These are phyloP conservation scores for Ceratobasidium sp. DNA, from an alignment of 1,284 basidiomycete species.

Conservation along the genomic window DNA sequence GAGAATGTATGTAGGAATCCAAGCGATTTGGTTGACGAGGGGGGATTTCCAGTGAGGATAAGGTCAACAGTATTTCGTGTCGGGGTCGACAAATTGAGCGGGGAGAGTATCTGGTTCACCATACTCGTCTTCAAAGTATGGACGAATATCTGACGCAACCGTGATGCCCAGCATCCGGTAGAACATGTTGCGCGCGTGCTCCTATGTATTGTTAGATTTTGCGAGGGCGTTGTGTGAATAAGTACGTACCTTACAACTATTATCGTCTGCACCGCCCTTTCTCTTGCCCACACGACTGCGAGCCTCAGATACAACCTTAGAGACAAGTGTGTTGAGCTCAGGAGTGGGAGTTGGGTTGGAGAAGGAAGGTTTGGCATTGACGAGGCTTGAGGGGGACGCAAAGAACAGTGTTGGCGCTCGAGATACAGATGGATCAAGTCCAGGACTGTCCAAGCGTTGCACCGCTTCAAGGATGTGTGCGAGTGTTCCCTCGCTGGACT, in stretches of 20 bases:
- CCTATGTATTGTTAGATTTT: not conserved
- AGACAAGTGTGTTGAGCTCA: not conserved
- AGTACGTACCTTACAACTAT: conserved; percentile 2
- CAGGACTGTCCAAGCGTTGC: not conserved
- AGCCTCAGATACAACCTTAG: not conserved
- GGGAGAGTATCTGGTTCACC: conserved; percentile 25
- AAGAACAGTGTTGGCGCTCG: too few species aligned
- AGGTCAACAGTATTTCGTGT: conserved; percentile 6
- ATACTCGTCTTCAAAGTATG: conserved; percentile 23
- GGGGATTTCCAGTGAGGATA: conserved; percentile 8
- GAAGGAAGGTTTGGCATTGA: not conserved
- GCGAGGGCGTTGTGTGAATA: too few species aligned
- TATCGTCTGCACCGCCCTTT: not conserved
- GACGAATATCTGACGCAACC: not conserved
- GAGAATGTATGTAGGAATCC: not conserved
- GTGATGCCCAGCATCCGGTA: conserved; percentile 4
- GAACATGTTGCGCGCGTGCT: not conserved
- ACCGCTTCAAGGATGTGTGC: not conserved
- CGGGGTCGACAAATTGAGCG: not conserved
- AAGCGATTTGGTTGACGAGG: conserved; percentile 5
- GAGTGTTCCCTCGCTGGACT: not conserved
- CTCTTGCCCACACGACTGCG: not conserved
- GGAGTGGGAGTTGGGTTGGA: conserved; percentile 1
- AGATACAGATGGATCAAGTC: not conserved
- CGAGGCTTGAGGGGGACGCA: too few species aligned